phyloP scores from a whole-genome alignment of 2,329 filamentous ascomycete species.

The Xylaria sp. region DNA sequence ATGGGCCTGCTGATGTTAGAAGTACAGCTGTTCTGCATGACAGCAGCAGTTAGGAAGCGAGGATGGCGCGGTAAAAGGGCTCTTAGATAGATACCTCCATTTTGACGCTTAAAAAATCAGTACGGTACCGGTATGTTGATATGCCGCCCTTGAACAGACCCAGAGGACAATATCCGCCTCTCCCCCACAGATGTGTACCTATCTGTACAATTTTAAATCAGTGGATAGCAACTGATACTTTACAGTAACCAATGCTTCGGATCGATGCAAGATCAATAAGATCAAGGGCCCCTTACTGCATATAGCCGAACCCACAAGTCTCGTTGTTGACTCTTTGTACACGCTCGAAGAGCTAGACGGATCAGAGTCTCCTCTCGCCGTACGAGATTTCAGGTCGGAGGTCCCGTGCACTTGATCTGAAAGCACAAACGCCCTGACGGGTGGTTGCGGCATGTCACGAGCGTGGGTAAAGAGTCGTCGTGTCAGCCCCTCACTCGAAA shows the following conservation, averaged over 20 bases:
- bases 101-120: not conserved
- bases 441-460: constrained; percentile 15
- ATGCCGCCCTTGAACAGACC: not conserved
- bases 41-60: constrained; percentile 6
- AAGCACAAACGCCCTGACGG: constrained; percentile 6
- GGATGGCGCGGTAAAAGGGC: constrained; percentile 14
- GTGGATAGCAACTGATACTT: not conserved
- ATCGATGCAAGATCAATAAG: constrained; percentile 34
- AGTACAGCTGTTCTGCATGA: constrained; percentile 16
- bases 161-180: not conserved
- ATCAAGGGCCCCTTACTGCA: constrained; percentile 9
- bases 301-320: constrained; percentile 14
- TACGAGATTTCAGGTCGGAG: constrained; percentile 12
- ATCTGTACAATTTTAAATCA: not conserved
- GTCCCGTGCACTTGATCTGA: constrained; percentile 2
- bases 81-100: not conserved
- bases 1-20: constrained; percentile 4
- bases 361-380: constrained; percentile 5
- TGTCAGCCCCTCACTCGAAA: constrained; percentile 24
- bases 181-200: not conserved
- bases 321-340: not conserved
- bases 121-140: no score
- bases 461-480: constrained; percentile 21
- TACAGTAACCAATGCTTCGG: constrained; percentile 15
- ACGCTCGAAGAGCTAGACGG: constrained; percentile 2